Conservation (phyloP, 768 basidiomycete genomes). For the Hericium erinaceus region DNA sequence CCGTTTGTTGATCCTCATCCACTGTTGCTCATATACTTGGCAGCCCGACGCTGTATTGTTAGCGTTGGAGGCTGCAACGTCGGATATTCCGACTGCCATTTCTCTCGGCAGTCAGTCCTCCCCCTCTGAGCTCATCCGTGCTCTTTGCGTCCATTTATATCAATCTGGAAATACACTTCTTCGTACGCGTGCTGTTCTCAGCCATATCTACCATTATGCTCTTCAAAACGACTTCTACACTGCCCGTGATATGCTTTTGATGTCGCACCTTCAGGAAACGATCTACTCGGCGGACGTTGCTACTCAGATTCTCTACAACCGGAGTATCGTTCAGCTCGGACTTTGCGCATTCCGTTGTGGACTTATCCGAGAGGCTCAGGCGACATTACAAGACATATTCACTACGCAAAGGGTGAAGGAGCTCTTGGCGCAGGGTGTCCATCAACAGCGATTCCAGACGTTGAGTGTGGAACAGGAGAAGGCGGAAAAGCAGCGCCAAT, state of each 20-base stretch:
- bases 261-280: constrained; percentile 97
- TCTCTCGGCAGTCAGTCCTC: constrained; percentile 44
- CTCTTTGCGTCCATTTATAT: constrained; percentile 88
- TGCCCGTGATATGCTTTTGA: constrained; percentile 94
- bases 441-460: constrained; percentile 82
- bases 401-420: constrained; percentile 96
- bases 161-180: constrained; percentile 84
- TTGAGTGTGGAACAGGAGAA: constrained; percentile 94
- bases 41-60: constrained; percentile 91
- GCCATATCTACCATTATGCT: constrained; percentile 95
- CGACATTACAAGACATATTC: constrained; percentile 91
- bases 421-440: constrained; percentile 91
- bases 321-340: constrained; percentile 94
- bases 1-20: neutral
- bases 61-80: constrained; percentile 68
- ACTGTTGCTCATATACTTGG: constrained; percentile 8
- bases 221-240: constrained; percentile 95
- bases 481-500: constrained; percentile 87
- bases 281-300: constrained; percentile 93
- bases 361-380: constrained; percentile 87
- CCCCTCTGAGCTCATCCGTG: constrained; percentile 75
- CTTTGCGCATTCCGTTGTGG: constrained; percentile 95
- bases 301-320: constrained; percentile 97
- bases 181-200: constrained; percentile 93
- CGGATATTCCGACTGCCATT: constrained; percentile 54